Percentiles rank a stretch among this genome's conserved stretches.
Conservation (phyloP, 1,284 basidiomycete species). For the Leccinum colubrinum region DNA sequence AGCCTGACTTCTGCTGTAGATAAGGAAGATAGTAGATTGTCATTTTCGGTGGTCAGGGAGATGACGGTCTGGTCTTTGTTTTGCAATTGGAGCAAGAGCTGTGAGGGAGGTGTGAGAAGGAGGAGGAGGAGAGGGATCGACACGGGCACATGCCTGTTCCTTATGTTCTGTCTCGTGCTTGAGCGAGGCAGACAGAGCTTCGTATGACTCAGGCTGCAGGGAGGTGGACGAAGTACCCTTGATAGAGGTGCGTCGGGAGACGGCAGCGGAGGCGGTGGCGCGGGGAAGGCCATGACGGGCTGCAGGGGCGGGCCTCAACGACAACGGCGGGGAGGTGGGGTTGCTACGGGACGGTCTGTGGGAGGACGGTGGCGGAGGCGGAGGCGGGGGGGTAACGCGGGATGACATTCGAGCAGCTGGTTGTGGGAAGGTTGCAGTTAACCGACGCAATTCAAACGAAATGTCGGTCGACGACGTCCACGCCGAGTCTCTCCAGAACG, state of each 20-base stretch:
- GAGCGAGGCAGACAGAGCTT: slow-evolving; percentile 57
- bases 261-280: slow-evolving; percentile 38
- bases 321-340: slow-evolving; percentile 34
- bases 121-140: neutral
- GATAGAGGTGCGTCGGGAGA: slow-evolving; percentile 48
- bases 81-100: slow-evolving; percentile 75
- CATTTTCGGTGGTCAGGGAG: slow-evolving; percentile 60
- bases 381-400: slow-evolving; percentile 40
- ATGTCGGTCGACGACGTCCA: slow-evolving; percentile 32
- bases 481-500: slow-evolving; percentile 49
- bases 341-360: slow-evolving; percentile 35
- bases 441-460: neutral
- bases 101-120: slow-evolving; percentile 12
- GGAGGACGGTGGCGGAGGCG: slow-evolving; percentile 27
- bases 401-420: slow-evolving; percentile 26
- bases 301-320: slow-evolving; percentile 39
- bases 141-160: slow-evolving; percentile 56
- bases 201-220: slow-evolving; percentile 42
- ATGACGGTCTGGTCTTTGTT: slow-evolving; percentile 71
- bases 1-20: slow-evolving; percentile 65
- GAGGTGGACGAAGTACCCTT: slow-evolving; percentile 40
- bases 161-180: slow-evolving; percentile 77
- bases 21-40: slow-evolving; percentile 58
- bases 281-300: slow-evolving; percentile 44
- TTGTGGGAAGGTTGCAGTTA: slow-evolving; percentile 8